Evolutionary conservation across 495 filamentous ascomycete genomes (phyloP).

Genomic region (Elaphomyces granulatus): DNA sequence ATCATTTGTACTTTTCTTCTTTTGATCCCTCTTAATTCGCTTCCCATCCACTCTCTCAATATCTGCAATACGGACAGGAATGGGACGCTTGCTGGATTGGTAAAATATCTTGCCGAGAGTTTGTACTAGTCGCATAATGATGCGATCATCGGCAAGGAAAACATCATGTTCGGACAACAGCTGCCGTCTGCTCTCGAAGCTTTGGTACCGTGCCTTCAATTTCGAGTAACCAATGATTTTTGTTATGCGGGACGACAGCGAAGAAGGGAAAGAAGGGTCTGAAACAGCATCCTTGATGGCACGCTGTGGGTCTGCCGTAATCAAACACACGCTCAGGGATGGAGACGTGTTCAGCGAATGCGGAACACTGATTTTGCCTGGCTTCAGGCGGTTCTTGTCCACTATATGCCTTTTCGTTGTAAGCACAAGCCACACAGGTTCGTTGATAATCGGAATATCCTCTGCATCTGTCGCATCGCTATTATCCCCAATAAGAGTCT

Average conservation of each 20-base stretch:
- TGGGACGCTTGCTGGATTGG: conserved; percentile 68
- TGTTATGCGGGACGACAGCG: conserved; percentile 56
- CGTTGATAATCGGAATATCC: conserved; percentile 33
- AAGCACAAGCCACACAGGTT: conserved; percentile 69
- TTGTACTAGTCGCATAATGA: conserved; percentile 60
- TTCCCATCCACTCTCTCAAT: conserved; percentile 54
- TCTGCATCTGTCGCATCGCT: conserved; percentile 35
- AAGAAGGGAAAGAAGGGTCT: conserved; percentile 57
- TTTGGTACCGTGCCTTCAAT: conserved; percentile 69
- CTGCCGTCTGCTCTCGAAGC: conserved; percentile 74
- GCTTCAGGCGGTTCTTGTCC: conserved; percentile 65
- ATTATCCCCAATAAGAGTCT: conserved; percentile 55
- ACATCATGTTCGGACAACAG: conserved; percentile 73
- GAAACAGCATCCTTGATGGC: conserved; percentile 76
- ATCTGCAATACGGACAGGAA: conserved; percentile 61
- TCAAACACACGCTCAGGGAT: conserved; percentile 61
- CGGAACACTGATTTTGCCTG: conserved; percentile 49
- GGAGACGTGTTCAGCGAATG: conserved; percentile 52
- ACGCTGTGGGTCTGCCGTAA: conserved; percentile 76
- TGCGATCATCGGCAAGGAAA: conserved; percentile 75
- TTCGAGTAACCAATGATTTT: conserved; percentile 72
- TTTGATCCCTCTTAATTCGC: conserved; percentile 38
- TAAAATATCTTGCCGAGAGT: conserved; percentile 81
- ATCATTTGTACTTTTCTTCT: conserved; percentile 20
- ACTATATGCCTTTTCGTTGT: conserved; percentile 82